These are phyloP conservation scores for Penicillium sp. DNA, from an alignment of 2,329 filamentous ascomycete genomes.

Conservation along the genomic window DNA sequence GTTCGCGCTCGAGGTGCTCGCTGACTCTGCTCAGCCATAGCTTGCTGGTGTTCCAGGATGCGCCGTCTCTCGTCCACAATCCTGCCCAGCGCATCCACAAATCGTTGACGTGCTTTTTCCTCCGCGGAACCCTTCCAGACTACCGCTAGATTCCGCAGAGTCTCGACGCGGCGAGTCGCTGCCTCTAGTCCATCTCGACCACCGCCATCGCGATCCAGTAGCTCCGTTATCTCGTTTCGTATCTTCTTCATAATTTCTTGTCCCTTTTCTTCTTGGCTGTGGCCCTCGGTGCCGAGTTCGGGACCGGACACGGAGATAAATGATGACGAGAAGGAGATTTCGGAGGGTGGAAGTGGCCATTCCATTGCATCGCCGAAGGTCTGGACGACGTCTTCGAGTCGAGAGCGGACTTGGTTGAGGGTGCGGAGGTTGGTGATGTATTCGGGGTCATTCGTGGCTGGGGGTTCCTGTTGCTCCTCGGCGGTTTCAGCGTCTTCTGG, in stretches of 20 bases:
- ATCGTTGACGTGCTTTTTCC: constrained; percentile 80
- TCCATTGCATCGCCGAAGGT: constrained; percentile 95
- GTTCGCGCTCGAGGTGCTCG: constrained; percentile 32
- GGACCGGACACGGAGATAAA: constrained; percentile 91
- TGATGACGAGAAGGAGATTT: constrained; percentile 80
- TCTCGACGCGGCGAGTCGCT: constrained; percentile 75
- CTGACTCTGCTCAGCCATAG: constrained; percentile 30
- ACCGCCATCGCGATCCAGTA: constrained; percentile 66
- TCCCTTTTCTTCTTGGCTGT: constrained; percentile 83
- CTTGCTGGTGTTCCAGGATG: constrained; percentile 50
- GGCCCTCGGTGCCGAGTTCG: constrained; percentile 68
- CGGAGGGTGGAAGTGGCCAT: constrained; percentile 88
- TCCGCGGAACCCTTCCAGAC: constrained; percentile 97
- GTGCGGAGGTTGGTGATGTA: constrained; percentile 82
- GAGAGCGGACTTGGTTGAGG: constrained; percentile 77
- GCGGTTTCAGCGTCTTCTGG: constrained; percentile 2
- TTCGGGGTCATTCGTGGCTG: constrained; percentile 57
- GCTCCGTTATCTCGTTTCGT: constrained; percentile 70
- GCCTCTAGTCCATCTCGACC: constrained; percentile 69
- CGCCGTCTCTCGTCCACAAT: constrained; percentile 76
- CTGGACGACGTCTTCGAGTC: constrained; percentile 88
- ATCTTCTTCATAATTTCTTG: constrained; percentile 74
- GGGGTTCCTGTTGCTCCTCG: constrained; percentile 9
- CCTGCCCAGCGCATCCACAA: constrained; percentile 81
- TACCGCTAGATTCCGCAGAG: constrained; percentile 74